phyloP scores from a whole-genome alignment of 345 rosid genomes.

The Combretum micranthum region DNA sequence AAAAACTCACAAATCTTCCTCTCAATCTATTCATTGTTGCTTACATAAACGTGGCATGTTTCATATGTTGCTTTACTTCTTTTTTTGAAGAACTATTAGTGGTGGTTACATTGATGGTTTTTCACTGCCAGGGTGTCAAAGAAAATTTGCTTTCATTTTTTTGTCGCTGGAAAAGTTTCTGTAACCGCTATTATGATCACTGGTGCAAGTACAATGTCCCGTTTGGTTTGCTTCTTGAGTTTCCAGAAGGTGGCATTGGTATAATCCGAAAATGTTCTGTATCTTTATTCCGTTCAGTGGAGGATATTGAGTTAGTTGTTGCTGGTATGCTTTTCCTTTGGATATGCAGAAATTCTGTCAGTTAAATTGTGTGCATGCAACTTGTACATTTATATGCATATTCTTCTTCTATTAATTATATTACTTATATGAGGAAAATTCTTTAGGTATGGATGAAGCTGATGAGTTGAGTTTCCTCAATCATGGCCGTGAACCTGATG shows the following conservation, averaged over 20 bases:
- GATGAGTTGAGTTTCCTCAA: slow-evolving; percentile 34
- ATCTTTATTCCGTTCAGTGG: slow-evolving; percentile 64
- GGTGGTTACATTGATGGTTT: slow-evolving; percentile 14
- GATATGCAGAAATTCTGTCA: too few relatives aligned
- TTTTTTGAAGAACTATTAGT: slow-evolving; percentile 9
- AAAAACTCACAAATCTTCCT: background rate
- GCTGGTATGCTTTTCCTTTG: slow-evolving; percentile 39
- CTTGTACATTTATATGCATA: too few relatives aligned
- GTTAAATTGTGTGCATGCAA: too few relatives aligned
- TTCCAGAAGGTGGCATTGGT: slow-evolving; percentile 58
- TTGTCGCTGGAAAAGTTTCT: slow-evolving; percentile 72
- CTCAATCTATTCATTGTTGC: background rate
- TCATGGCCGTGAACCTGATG: slow-evolving; percentile 39
- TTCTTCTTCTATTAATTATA: too few relatives aligned
- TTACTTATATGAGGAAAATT: slow-evolving; percentile 4
- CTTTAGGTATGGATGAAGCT: slow-evolving; percentile 49
- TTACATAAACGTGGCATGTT: background rate
- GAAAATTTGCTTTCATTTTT: slow-evolving; percentile 45
- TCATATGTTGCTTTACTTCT: background rate
- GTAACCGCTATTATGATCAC: slow-evolving; percentile 55
- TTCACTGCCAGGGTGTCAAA: slow-evolving; percentile 46
- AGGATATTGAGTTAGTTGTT: slow-evolving; percentile 52
- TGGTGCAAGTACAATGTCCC: slow-evolving; percentile 87
- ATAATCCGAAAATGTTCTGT: slow-evolving; percentile 75
- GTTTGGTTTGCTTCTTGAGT: slow-evolving; percentile 53